A percentile compares a stretch with the other conserved stretches of the same genome.
Evolutionary conservation across 495 filamentous ascomycete genomes (phyloP).

Genomic region (Penicillium flavigenum): DNA sequence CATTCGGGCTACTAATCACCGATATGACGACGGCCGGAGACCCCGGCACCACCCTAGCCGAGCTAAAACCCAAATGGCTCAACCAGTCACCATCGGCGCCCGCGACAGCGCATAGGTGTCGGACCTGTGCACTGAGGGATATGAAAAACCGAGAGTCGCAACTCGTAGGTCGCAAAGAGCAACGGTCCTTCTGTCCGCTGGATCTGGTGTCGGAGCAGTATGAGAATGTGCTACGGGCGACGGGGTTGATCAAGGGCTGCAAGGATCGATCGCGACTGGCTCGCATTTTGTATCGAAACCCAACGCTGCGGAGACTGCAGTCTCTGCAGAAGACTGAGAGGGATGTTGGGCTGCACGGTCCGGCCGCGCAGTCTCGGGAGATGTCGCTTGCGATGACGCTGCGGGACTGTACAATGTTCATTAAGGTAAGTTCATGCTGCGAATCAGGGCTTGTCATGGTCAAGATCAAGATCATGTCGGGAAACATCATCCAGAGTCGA

Average conservation of each 20-base stretch:
- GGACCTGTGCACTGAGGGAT: constrained; percentile 78
- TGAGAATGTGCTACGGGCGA: constrained; percentile 38
- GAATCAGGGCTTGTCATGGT: background rate
- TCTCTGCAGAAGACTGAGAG: constrained; percentile 34
- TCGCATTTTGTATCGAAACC: constrained; percentile 37
- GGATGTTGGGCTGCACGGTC: constrained; percentile 42
- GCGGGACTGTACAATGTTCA: constrained; percentile 81
- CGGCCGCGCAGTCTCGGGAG: constrained; percentile 30
- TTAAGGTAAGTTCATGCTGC: constrained; percentile 52
- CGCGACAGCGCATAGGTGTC: constrained; percentile 61
- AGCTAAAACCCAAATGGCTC: constrained; percentile 97
- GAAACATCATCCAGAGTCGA: background rate
- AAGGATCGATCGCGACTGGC: constrained; percentile 39
- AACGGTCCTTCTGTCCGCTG: constrained; percentile 56
- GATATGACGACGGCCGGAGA: constrained; percentile 67
- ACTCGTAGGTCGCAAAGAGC: constrained; percentile 24
- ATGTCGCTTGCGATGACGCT: constrained; percentile 75
- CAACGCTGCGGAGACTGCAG: constrained; percentile 35
- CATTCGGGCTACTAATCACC: constrained; percentile 69
- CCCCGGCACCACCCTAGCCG: constrained; percentile 53
- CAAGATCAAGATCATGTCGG: background rate
- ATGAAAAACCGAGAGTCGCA: constrained; percentile 47
- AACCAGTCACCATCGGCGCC: constrained; percentile 79
- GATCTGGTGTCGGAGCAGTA: constrained; percentile 49
- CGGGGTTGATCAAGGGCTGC: constrained; percentile 38